Percentiles rank a stretch among this genome's conserved stretches.
Conservation (phyloP, 306 rosid species). For the Acacia acuminata region DNA sequence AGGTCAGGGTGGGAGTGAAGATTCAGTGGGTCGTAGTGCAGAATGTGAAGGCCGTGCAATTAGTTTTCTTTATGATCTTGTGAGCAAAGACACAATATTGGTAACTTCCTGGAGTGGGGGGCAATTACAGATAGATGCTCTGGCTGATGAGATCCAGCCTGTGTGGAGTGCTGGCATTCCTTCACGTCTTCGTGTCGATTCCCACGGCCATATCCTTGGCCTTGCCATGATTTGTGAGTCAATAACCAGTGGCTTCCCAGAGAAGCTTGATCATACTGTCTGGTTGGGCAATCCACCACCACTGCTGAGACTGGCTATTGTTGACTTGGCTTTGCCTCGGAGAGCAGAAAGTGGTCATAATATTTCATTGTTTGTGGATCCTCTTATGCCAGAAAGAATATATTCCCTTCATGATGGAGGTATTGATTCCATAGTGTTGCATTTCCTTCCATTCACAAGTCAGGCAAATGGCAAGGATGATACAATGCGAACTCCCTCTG, state of each 20-base stretch:
- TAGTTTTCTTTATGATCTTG: conserved; percentile 76
- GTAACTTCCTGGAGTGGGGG: conserved; percentile 98
- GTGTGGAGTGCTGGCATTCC: conserved; percentile 78
- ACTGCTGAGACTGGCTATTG: conserved; percentile 79
- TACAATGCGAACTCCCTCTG: conserved; percentile 83
- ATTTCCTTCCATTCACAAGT: conserved; percentile 93
- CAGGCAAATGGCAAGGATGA: conserved; percentile 74
- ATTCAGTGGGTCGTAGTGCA: conserved; percentile 56
- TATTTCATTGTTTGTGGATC: conserved; percentile 70
- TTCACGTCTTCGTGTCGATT: conserved; percentile 81
- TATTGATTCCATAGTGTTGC: conserved; percentile 90
- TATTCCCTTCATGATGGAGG: conserved; percentile 89
- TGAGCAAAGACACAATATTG: conserved; percentile 81
- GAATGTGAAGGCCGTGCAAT: conserved; percentile 89
- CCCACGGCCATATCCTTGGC: conserved; percentile 66
- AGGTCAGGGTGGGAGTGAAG: conserved; percentile 60
- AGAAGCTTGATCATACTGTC: conserved; percentile 67
- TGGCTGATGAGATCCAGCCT: conserved; percentile 97
- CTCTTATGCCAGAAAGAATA: conserved; percentile 84
- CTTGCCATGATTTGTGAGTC: conserved; percentile 97
- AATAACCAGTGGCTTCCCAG: conserved; percentile 34
- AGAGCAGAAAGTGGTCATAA: conserved; percentile 54
- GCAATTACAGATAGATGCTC: conserved; percentile 87
- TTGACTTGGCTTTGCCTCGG: conserved; percentile 85
- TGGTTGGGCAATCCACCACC: conserved; percentile 91